These are phyloP conservation scores for Fennellomyces sp. DNA, from an alignment of 371 early-diverging fungal species.

Conservation along the genomic window DNA sequence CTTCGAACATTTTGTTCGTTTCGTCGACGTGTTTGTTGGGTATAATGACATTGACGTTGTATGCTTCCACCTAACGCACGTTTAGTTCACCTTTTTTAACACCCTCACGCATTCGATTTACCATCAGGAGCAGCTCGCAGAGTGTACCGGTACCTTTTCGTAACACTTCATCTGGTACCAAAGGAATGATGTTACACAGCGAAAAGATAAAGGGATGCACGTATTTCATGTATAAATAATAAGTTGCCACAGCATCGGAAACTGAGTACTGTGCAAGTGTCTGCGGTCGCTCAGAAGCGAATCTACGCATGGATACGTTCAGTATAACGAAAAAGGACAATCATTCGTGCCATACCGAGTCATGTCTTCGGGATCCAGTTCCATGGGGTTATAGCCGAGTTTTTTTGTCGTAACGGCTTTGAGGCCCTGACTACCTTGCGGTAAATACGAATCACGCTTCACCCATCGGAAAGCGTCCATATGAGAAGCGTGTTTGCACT, in stretches of 20 bases:
- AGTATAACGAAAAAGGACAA: background rate
- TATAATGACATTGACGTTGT: conserved; percentile 91
- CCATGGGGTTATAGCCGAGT: conserved; percentile 98
- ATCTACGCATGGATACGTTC: conserved; percentile 35
- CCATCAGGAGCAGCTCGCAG: conserved; percentile 98
- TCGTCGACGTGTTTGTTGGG: conserved; percentile 93
- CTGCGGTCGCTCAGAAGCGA: conserved; percentile 95
- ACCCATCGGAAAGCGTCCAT: conserved; percentile 99
- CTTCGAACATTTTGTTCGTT: conserved; percentile 81
- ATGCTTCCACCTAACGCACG: conserved; percentile 81
- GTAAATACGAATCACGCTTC: conserved; percentile 98
- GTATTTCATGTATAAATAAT: conserved; percentile 99
- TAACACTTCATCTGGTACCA: conserved; percentile 96
- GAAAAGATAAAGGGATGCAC: conserved; percentile 99
- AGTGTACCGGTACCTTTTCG: conserved; percentile 98
- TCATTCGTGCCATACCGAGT: conserved; percentile 58
- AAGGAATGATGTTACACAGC: conserved; percentile 98
- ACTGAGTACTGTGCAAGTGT: conserved; percentile 99
- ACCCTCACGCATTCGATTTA: conserved; percentile 35
- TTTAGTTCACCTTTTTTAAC: too few relatives aligned
- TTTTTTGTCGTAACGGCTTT: conserved; percentile 97
- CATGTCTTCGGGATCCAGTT: conserved; percentile 99
- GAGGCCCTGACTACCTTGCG: conserved; percentile 98
- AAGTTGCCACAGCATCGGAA: conserved; percentile 99
- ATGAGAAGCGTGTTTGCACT: conserved; percentile 90